Percentiles rank a stretch among this genome's conserved stretches.
These are phyloP conservation scores for Penicillium sp. DNA, from an alignment of 2,329 filamentous ascomycete species.

Conservation along the genomic window DNA sequence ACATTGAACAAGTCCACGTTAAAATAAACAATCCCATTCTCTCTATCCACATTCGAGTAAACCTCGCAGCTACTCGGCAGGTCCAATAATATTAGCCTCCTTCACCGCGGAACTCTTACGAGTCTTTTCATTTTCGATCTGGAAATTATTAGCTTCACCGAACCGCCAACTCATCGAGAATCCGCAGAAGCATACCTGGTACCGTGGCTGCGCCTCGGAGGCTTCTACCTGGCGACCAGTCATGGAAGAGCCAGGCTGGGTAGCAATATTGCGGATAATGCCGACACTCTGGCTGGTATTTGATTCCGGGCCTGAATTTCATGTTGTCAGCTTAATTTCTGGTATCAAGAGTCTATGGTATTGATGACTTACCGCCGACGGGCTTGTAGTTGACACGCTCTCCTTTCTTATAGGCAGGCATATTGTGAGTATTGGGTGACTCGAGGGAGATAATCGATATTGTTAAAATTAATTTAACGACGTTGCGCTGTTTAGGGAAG, in stretches of 20 bases:
- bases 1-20: too few species aligned
- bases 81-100: slow-evolving; percentile 28
- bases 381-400: slow-evolving; percentile 40
- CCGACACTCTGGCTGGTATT: slow-evolving; percentile 38
- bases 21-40: too few species aligned
- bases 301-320: slow-evolving; percentile 31
- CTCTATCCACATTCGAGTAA: too few species aligned
- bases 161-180: not conserved
- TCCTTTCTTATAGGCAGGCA: slow-evolving; percentile 30
- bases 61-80: slow-evolving; percentile 23
- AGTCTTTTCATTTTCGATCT: slow-evolving; percentile 28
- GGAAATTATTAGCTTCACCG: slow-evolving; percentile 1
- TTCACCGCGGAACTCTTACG: slow-evolving; percentile 27
- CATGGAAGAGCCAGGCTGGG: slow-evolving; percentile 24
- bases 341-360: not conserved
- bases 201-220: slow-evolving; percentile 32
- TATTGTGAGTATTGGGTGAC: slow-evolving; percentile 4
- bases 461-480: too few species aligned
- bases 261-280: slow-evolving; percentile 34
- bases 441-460: not conserved
- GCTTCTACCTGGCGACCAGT: slow-evolving; percentile 36
- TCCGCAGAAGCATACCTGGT: slow-evolving; percentile 29
- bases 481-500: too few species aligned
- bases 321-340: not conserved
- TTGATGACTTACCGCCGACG: slow-evolving; percentile 33